phyloP scores from a whole-genome alignment of 768 basidiomycete genomes.

The Russula brevipes region DNA sequence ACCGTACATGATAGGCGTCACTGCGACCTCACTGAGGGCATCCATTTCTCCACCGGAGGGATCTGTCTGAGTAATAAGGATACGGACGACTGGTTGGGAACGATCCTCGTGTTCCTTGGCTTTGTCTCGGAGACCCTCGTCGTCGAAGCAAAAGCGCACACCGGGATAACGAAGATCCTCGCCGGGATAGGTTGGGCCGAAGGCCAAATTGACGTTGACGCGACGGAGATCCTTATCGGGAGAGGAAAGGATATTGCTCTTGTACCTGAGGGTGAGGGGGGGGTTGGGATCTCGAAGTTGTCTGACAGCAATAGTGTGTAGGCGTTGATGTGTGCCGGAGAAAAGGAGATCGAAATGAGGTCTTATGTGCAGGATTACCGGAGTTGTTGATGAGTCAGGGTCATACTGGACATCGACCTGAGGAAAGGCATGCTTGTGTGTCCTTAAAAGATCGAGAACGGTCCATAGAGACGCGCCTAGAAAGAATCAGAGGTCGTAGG shows the following conservation, averaged over 20 bases:
- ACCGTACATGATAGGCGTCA: constrained; percentile 63
- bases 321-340: constrained; percentile 69
- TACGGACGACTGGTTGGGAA: constrained; percentile 69
- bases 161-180: constrained; percentile 79
- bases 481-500: constrained; percentile 1
- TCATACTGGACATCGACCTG: constrained; percentile 84
- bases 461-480: constrained; percentile 76
- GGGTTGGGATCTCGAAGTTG: constrained; percentile 63
- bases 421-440: constrained; percentile 64
- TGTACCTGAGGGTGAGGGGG: constrained; percentile 64
- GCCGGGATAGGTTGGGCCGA: constrained; percentile 79
- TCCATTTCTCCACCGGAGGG: constrained; percentile 52
- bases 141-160: constrained; percentile 79
- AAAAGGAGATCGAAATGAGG: constrained; percentile 85
- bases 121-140: constrained; percentile 52
- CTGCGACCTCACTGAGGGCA: constrained; percentile 65
- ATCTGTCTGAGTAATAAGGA: constrained; percentile 67
- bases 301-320: constrained; percentile 72
- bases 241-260: constrained; percentile 57
- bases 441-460: constrained; percentile 61
- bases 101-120: constrained; percentile 51
- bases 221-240: constrained; percentile 55
- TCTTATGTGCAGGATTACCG: constrained; percentile 70
- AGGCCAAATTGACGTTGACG: constrained; percentile 61
- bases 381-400: constrained; percentile 64